Evolutionary conservation across 2,329 filamentous ascomycete species (phyloP), one percentile per base, ranked within the genome.

Genomic region (Aureobasidium sp.): DNA sequence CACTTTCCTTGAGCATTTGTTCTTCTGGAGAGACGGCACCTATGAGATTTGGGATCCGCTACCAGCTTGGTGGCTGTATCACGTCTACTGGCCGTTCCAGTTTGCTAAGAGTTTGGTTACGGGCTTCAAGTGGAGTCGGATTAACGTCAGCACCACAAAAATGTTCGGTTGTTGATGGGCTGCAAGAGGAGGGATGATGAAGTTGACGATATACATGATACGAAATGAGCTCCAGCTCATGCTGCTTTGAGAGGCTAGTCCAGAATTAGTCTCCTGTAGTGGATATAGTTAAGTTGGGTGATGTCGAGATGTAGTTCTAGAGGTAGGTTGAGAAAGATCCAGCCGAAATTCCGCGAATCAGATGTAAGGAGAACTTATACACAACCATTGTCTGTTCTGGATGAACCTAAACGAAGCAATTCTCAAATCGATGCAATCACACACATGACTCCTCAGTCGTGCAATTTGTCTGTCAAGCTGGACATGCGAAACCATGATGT

Each of bases 61-160:
- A 63, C 80, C 80, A 2, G 79, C 76, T 63, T 81, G 78, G 70
- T 79, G 76, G 69, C 69, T 82, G 15, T 82, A 82, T 66, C 79
- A 82, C 68, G 71, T 81, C 9, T 82, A 80, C 66, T 83, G 80
- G 80, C 80, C 80, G 1, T 67, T 71, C 57, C 75, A 77, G 63
- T 86, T 89, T 67, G 51, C 78, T 6, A 69, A 68, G 61, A 77
- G 73, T 55, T 74, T 82, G 62, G 70, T 70, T 68, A 70, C 70
- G 4, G 78, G 82, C 1, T 77, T 69, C 64, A 76, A 75, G 62
- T 90, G 87, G 87, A 86, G 81, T 64, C 77, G 85, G 64, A 71
- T 87, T 41, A 89, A 90, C 71, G 84, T 89, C 3, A 87, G 85
- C 67, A 89, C 87, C 13, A 80, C 78, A 29, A 85, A 84, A 72